Evolutionary conservation across 257 asterid genomes (phyloP), one percentile per base, ranked within the genome.

Genomic region (Solanum appendiculatum): DNA sequence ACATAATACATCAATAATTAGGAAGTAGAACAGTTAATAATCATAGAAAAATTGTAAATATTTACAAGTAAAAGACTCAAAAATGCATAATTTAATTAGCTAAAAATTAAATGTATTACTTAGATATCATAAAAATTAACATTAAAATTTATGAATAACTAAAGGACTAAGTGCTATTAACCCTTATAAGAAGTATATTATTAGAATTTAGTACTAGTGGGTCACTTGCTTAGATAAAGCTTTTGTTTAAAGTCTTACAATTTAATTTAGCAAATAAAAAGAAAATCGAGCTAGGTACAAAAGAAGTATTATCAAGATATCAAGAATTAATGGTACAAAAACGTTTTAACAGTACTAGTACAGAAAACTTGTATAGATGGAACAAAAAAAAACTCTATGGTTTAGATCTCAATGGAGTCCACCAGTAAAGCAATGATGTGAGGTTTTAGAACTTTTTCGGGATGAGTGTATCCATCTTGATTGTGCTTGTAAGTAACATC

Each of bases 381-480:
- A 56, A 56, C 64, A 20, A 18, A 18, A 6, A 54, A 54, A 16
- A 1, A 16, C 10, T 54, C 25, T 18, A 20, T 73, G 25, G 12
- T 73, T 36, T 34, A 73, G 12, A 73, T 34, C 2, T 73, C 81
- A 36, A 88, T 58, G 58, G 90, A 25, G 29, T 91, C 86, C 70
- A 89, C 68, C 34, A 93, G 87, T 39, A 91, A 39, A 3, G 88
- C 89, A 25, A 29, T 36, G 12, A 91, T 88, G 12, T 66, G 73
- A 66, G 73, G 73, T 13, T 66, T 66, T 13, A 66, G 0, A 1
- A 27, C 73, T 2, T 86, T 90, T 74, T 92, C 90, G 0, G 93
- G 94, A 20, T 90, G 85, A 11, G 94, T 93, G 36, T 88, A 93
- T 5, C 95, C 95, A 84, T 90, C 94, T 80, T 87, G 84, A 51